These are phyloP conservation scores for Yarrowia porcina DNA, from an alignment of 805 yeast species.

Conservation along the genomic window DNA sequence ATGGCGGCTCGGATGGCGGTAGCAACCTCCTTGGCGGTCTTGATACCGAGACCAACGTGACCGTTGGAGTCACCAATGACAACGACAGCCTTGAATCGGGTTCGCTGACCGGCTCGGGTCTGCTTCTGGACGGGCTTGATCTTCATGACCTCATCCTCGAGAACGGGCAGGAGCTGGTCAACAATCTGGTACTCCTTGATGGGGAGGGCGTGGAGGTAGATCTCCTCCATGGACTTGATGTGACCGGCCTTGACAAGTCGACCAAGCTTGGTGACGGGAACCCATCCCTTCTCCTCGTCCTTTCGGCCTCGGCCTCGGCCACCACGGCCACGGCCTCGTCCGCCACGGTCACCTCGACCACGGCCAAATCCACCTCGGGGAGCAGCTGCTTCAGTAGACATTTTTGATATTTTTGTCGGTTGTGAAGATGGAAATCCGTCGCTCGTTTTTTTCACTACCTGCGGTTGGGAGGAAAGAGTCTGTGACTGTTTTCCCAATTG, in stretches of 20 bases:
- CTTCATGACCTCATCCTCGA: constrained; percentile 99
- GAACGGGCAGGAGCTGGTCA: constrained; percentile 91
- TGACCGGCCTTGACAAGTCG: constrained; percentile 99
- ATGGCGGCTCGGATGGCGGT: constrained; percentile 99
- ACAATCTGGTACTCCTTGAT: constrained; percentile 99
- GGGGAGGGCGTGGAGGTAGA: constrained; percentile 98
- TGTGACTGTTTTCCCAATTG: constrained; percentile 8
- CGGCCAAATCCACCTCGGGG: constrained; percentile 43
- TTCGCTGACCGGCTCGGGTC: constrained; percentile 99
- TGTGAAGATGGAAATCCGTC: not conserved
- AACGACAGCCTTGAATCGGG: constrained; percentile 99
- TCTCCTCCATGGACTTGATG: constrained; percentile 93
- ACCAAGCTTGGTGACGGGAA: constrained; percentile 99
- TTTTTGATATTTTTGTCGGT: constrained; percentile 20
- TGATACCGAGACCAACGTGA: constrained; percentile 99
- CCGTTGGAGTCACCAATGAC: constrained; percentile 99
- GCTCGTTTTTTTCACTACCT: not conserved
- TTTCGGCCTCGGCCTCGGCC: constrained; percentile 73
- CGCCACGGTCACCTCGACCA: constrained; percentile 40
- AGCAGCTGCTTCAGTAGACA: constrained; percentile 26
- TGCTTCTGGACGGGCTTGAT: constrained; percentile 99
- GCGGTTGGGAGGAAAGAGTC: constrained; percentile 2
- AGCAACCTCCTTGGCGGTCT: constrained; percentile 99
- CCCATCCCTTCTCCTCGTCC: constrained; percentile 98
- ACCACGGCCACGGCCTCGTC: constrained; percentile 50